Evolutionary conservation across 495 filamentous ascomycete species (phyloP).

Genomic region (Durotheca rogersii): DNA sequence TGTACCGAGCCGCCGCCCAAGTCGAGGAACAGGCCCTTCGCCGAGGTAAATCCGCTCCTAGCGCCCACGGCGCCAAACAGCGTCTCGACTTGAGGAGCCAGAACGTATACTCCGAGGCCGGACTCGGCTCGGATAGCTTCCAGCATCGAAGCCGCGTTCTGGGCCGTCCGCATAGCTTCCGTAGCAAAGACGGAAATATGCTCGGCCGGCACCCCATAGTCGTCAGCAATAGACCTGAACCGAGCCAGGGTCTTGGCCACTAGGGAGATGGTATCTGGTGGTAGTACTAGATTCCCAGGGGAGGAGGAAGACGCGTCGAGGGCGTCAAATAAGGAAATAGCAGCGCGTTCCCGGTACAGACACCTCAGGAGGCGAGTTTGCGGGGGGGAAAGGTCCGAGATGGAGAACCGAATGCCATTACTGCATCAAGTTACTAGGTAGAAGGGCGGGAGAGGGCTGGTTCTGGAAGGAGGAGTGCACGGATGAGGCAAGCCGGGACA

Average conservation of each 20-base stretch:
- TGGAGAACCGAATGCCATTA: conserved; percentile 94
- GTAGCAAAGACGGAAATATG: conserved; percentile 80
- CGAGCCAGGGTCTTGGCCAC: conserved; percentile 65
- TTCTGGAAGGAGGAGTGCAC: background rate
- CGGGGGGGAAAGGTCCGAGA: conserved; percentile 73
- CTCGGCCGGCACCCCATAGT: conserved; percentile 61
- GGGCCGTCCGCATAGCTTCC: conserved; percentile 81
- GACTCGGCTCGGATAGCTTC: conserved; percentile 59
- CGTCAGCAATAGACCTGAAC: conserved; percentile 72
- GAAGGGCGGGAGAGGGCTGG: conserved; percentile 1
- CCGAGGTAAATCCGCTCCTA: conserved; percentile 65
- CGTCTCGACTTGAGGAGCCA: conserved; percentile 80
- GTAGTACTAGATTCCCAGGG: conserved; percentile 57
- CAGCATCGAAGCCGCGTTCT: conserved; percentile 70
- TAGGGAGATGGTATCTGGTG: conserved; percentile 58
- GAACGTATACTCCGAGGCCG: conserved; percentile 66
- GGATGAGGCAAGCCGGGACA: background rate
- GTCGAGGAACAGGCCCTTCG: conserved; percentile 75
- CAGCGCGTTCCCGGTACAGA: conserved; percentile 72
- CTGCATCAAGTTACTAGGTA: conserved; percentile 46
- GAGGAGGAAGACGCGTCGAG: conserved; percentile 50
- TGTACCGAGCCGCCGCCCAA: conserved; percentile 90
- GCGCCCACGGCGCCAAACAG: conserved; percentile 81
- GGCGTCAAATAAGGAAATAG: conserved; percentile 89
- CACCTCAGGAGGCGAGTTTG: conserved; percentile 71